Percentiles rank a stretch among this genome's conserved stretches.
phyloP scores from a whole-genome alignment of 306 rosid genomes.

The Castanea sativa region DNA sequence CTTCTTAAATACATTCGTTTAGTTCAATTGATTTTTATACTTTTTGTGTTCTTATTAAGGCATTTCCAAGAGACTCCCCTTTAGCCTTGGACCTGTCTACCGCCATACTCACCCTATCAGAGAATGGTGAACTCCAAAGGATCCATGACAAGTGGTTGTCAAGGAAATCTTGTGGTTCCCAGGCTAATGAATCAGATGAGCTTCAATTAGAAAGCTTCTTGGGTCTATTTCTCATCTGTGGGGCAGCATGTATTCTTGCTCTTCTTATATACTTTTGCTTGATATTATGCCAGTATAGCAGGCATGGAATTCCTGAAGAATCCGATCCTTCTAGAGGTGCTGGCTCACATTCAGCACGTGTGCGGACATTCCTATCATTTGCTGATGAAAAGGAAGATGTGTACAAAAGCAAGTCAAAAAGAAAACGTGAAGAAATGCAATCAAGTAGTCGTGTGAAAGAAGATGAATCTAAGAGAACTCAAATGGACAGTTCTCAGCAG shows the following conservation, averaged over 20 bases:
- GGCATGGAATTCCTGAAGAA: conserved; percentile 9
- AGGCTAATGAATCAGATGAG: conserved; percentile 15
- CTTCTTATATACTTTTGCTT: conserved; percentile 16
- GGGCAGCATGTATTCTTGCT: conserved; percentile 25
- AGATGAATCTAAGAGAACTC: conserved; percentile 22
- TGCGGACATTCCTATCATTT: conserved; percentile 29
- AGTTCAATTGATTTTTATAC: too few relatives aligned
- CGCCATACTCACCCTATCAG: conserved; percentile 42
- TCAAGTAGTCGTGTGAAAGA: conserved; percentile 4
- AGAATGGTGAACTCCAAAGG: conserved; percentile 40
- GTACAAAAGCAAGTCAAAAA: conserved; percentile 27
- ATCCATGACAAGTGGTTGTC: conserved; percentile 46
- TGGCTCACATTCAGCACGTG: conserved; percentile 7
- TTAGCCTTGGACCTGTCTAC: conserved; percentile 45
- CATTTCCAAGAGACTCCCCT: conserved; percentile 52
- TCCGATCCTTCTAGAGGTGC: conserved; percentile 2
- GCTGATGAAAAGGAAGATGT: conserved; percentile 22
- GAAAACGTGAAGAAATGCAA: conserved; percentile 28
- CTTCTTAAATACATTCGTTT: too few relatives aligned
- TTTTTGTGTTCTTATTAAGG: conserved; percentile 19
- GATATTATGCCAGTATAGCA: conserved; percentile 24
- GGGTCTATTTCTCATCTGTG: conserved; percentile 42
- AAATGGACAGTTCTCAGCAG: neutral
- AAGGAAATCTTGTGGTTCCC: conserved; percentile 25
- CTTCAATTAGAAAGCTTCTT: conserved; percentile 40